Evolutionary conservation across 345 rosid species (phyloP), one percentile per base, ranked within the genome.

Genomic region (Dipteronia dyeriana): DNA sequence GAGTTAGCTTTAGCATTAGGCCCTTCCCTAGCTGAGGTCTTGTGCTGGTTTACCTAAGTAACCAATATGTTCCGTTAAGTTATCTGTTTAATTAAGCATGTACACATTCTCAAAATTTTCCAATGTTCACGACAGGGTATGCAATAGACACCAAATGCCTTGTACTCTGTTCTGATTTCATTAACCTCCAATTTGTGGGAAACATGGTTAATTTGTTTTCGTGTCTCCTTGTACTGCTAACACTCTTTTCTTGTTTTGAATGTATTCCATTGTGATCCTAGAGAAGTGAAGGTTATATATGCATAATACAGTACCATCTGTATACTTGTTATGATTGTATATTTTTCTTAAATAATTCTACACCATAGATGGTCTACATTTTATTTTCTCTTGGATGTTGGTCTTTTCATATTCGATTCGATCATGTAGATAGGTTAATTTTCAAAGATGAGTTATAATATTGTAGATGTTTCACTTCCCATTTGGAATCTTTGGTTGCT

Each of bases 111-210:
- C 14, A 19, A 74, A 39, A 49, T 69, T 68, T 25, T 19, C n/a
- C 57, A 61, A 12, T 22, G 16, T 22, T 70, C 43, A 12, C 7
- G 1, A 26, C 63, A 41, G 54, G 47, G 22, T 43, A 57, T 65
- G 64, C 20, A 70, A 45, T 38, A 20, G 60, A 79, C 47, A 61
- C 17, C 1, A 20, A 62, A 5, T 29, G 9, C 23, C 45, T 43
- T 74, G 14, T 31, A 67, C 7, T 41, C 62, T 60, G 19, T 23
- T 63, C 45, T 62, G 53, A 54, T 71, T 78, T 26, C 61, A 25
- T 3, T 45, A 61, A 19, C 59, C 75, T 63, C 68, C 53, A 39
- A n/a, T 72, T 68, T 9, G 2, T 9, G 29, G 47, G 54, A 31
- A 53, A 22, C 34, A 3, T 38, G 43, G 31, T 31, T 39, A 51